Base-by-base conservation (phyloP, 768 basidiomycete genomes). In the Phallus indusiatus region DNA sequence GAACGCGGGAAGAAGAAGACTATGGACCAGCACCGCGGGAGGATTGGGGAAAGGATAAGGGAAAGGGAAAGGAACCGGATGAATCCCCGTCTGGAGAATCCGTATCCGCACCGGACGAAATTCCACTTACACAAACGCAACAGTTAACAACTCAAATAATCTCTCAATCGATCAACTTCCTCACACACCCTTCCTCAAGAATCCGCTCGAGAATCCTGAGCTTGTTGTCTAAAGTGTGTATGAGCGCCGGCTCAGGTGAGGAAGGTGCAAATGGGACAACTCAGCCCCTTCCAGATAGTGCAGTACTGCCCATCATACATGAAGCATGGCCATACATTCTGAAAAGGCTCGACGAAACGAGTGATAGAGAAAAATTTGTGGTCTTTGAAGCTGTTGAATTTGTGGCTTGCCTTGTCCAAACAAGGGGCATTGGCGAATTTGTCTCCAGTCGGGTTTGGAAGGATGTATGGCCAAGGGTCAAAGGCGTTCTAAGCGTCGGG, bases 321-420 rank as follows among this genome's bases (percentile, higher is more conserved):
- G 79, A 81, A 20, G 87, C 90, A 1, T 99, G 96, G 96, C 91
- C 92, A n/a, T 90, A 86, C 69, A 82, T 99, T 64, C 72, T 98
- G 57, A 92, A 92, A 64, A 81, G 95, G 8, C 76, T 98, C 12
- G 68, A 70, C 14, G 28, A 28, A 28, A 28, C 2, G 7, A 50
- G 50, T 5, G 90, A 93, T 66, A 48, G 76, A 0, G 88, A 94
- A 67, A 73, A 83, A 0, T 94, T 83, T 64, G 92, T 98, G 28
- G 81, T 93, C 62, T 80, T 81, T 56, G 86, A 88, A 21, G 85
- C 91, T 0, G 84, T 87, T 1, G 73, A 71, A 3, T 73, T 96
- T 48, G 73, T 97, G n/a, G 87, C 89, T 63, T 72, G 80, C 0
- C 75, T 99, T 42, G 80, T 83, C 0, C 72, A 67, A 37, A 28